Conservation (phyloP, 1,284 basidiomycete species). For the Microbotryomycetes sp. region DNA sequence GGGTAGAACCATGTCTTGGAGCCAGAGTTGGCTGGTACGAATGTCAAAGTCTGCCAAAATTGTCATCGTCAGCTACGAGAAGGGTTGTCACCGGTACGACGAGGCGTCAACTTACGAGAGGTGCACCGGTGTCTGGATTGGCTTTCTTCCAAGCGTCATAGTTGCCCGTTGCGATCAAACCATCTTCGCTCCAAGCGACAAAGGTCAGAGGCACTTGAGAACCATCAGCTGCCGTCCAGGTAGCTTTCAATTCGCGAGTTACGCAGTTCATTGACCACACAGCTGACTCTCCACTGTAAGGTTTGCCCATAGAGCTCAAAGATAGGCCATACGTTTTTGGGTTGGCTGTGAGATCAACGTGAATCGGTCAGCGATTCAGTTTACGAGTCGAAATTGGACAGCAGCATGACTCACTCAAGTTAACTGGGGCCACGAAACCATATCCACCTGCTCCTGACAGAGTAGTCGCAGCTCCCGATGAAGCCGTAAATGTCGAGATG, state of each 20-base stretch:
- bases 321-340: background rate
- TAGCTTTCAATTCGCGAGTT: conserved; percentile 2
- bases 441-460: background rate
- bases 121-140: background rate
- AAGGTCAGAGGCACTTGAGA: conserved; percentile 1
- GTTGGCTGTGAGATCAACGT: background rate
- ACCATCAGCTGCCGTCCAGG: conserved; percentile 4
- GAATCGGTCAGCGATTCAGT: background rate
- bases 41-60: background rate
- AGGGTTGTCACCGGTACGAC: background rate
- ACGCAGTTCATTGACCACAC: conserved; percentile 10
- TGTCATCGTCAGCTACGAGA: background rate
- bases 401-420: background rate
- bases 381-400: too few species aligned
- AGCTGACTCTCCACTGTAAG: conserved; percentile 2
- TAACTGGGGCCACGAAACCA: background rate
- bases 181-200: background rate
- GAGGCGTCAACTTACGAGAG: background rate
- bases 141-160: background rate
- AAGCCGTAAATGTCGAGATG: background rate
- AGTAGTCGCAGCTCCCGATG: background rate
- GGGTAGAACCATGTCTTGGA: background rate
- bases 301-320: background rate
- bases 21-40: background rate
- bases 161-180: background rate